These are phyloP conservation scores for Saccharomyces mikatae DNA, from an alignment of 805 yeast genomes.

Conservation along the genomic window DNA sequence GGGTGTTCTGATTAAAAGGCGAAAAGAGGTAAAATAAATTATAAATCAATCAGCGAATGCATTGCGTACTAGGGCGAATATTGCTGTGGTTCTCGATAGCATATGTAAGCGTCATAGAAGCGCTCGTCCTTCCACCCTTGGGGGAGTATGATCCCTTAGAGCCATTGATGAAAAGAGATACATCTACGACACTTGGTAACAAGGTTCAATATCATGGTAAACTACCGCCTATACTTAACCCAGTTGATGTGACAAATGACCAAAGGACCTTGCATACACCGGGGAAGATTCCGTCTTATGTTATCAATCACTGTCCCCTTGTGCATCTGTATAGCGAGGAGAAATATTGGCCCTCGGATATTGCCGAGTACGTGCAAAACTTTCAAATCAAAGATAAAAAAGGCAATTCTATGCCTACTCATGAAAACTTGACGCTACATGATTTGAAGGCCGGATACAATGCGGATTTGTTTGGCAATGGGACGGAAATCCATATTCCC, in stretches of 20 bases:
- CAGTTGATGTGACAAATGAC: slow-evolving; percentile 19
- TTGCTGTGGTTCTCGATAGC: background rate
- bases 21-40: background rate
- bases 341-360: slow-evolving; percentile 66
- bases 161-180: slow-evolving; percentile 3
- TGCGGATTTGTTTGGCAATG: slow-evolving; percentile 1
- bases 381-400: slow-evolving; percentile 49
- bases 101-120: background rate
- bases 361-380: slow-evolving; percentile 56
- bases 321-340: slow-evolving; percentile 89
- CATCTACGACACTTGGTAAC: background rate
- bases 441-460: background rate
- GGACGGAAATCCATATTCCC: slow-evolving; percentile 12
- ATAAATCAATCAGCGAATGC: background rate
- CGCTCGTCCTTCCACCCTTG: background rate
- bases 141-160: slow-evolving; percentile 1
- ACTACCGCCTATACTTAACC: slow-evolving; percentile 25
- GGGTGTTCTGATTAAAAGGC: background rate
- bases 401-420: slow-evolving; percentile 25
- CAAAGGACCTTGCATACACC: slow-evolving; percentile 18
- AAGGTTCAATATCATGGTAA: background rate
- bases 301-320: slow-evolving; percentile 60
- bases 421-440: background rate
- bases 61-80: background rate
- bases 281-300: slow-evolving; percentile 52